Evolutionary conservation across 1,284 basidiomycete species (phyloP).

Genomic region (Malassezia furfur): DNA sequence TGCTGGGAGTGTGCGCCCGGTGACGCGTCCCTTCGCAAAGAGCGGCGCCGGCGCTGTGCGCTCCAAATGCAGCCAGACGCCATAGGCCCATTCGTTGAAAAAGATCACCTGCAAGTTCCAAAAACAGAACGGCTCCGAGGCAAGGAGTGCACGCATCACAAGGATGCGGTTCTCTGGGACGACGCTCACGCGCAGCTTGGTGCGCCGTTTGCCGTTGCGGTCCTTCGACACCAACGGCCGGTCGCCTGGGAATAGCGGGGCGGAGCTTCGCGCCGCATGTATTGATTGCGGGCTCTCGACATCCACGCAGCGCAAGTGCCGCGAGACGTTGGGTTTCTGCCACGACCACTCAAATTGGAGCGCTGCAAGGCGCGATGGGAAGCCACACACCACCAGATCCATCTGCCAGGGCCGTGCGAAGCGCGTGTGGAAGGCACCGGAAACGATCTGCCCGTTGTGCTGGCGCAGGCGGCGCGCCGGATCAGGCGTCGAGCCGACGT

Average conservation of each 20-base stretch:
- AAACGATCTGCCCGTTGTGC: conserved; percentile 70
- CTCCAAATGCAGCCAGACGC: conserved; percentile 22
- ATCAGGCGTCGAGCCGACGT: conserved; percentile 73
- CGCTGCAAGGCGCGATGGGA: conserved; percentile 72
- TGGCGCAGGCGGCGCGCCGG: conserved; percentile 70
- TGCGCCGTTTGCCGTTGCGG: conserved; percentile 2
- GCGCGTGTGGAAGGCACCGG: conserved; percentile 67
- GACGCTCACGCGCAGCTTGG: neutral
- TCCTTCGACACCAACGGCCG: neutral
- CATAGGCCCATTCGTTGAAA: conserved; percentile 37
- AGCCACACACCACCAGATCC: conserved; percentile 79
- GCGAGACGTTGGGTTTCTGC: conserved; percentile 60
- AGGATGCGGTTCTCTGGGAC: conserved; percentile 36
- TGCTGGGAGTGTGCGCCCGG: neutral
- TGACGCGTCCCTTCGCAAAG: neutral
- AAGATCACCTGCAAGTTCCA: conserved; percentile 41
- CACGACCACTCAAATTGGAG: conserved; percentile 85
- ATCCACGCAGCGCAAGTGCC: conserved; percentile 42
- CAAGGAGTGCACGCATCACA: conserved; percentile 38
- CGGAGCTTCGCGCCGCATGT: conserved; percentile 2
- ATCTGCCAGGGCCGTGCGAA: conserved; percentile 72
- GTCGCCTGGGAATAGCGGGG: conserved; percentile 25
- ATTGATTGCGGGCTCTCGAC: neutral
- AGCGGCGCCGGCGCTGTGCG: conserved; percentile 10
- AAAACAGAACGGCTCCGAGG: conserved; percentile 38